phyloP scores from a whole-genome alignment of 352 stramenopile species.

The Globisporangium cylindrosporum region DNA sequence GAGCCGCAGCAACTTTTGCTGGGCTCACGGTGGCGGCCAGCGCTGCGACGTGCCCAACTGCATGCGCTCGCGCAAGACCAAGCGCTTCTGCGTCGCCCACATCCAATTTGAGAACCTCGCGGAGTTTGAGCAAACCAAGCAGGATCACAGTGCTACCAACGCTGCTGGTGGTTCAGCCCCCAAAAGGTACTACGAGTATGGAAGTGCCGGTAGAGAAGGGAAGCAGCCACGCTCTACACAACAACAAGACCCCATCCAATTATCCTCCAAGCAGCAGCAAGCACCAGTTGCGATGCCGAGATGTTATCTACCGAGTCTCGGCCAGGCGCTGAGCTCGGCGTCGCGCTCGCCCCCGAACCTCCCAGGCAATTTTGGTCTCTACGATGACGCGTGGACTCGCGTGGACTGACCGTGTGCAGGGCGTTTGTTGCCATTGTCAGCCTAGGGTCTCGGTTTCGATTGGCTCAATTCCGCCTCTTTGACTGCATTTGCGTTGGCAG shows the following conservation, averaged over 20 bases:
- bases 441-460: no score
- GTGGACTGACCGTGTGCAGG: neutral
- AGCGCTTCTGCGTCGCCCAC: conserved; percentile 64
- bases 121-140: neutral
- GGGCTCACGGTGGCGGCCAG: conserved; percentile 63
- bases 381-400: neutral
- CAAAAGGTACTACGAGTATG: neutral
- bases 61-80: conserved; percentile 66
- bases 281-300: conserved; percentile 3
- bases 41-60: conserved; percentile 61
- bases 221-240: no score
- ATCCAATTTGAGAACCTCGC: conserved; percentile 29
- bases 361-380: conserved; percentile 8
- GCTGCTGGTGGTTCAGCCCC: neutral
- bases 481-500: no score
- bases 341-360: conserved; percentile 44
- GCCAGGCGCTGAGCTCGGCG: conserved; percentile 42
- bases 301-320: conserved; percentile 40
- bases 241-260: no score
- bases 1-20: conserved; percentile 67
- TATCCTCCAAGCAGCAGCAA: conserved; percentile 3
- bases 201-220: neutral
- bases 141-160: neutral
- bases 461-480: no score
- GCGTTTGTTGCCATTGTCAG: neutral